Base-by-base conservation (phyloP, 129 eudicot genomes). In the Flaveria linearis region DNA sequence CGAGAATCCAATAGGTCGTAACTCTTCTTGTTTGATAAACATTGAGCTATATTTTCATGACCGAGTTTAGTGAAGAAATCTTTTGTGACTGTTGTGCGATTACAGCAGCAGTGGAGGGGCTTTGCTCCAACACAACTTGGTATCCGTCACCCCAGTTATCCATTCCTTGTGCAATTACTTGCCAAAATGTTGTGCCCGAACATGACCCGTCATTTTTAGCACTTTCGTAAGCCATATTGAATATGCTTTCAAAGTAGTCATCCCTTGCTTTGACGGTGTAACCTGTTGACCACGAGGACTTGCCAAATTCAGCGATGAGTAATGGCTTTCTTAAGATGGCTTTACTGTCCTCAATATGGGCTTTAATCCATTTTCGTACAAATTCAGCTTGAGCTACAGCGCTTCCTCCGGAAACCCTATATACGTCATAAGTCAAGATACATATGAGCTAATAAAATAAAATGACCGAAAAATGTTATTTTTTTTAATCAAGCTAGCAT, bases 101-200 rank as follows among this genome's bases (percentile, higher is more conserved):
- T 17, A 87, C 23, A 0, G 14, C 76, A 25, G 61, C 73, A 13
- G 83, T 87, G 33, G 85, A 84, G 30, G 86, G 86, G 67, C 50
- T 74, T 69, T 84, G 30, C 36, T 84, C 75, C 58, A 81, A 22
- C 16, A 87, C 91, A 45, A 79, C 86, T 69, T 84, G 86, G 72
- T 84, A 87, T 14, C 83, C 88, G 50, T 84, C 88, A n/a, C 85
- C 71, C 84, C 75, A 81, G 36, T 53, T 75, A n/a, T 84, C 86
- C 91, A 84, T 77, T 73, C 90, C 90, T 43, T 68, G 39, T 12
- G 80, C 82, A 85, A 86, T 83, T 18, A 84, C 65, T 53, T 86
- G 88, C 90, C 90, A 86, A 72, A 83, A 81, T 0, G 76, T 63
- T 10, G 82, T 77, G 49, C 88, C 91, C 8, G 75, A 81, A 55